Base-by-base conservation (phyloP, 345 rosid species). In the Acer campestre region DNA sequence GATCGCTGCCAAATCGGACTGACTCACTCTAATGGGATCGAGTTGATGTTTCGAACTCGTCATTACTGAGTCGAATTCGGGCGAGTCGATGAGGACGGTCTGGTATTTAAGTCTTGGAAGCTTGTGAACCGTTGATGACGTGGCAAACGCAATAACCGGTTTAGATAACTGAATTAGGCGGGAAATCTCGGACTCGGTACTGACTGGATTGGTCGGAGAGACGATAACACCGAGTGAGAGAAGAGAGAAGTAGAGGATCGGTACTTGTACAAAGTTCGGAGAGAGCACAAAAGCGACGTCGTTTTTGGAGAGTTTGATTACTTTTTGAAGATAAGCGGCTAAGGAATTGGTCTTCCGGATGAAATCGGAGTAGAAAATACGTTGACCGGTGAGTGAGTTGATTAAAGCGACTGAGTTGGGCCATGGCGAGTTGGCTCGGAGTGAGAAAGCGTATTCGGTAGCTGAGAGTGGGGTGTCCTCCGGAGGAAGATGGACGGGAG, bases 1-100 rank as follows among this genome's bases (percentile, higher is more conserved):
- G 66, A 85, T 82, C 44, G 82, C 84, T 1, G 86, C 86, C 74
- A 73, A 27, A 7, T 78, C 82, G 1, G 84, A 74, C 59, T 82
- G 88, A 18, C 25, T 74, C 40, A 77, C 83, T 4, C 29, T 62
- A 27, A 70, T 82, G 13, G 3, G 40, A 10, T 65, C 61, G 20
- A 46, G 8, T 23, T 68, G 18, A 9, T n/a, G 55, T 3, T 62
- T 68, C 10, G 78, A 48, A 11, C 31, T 69, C n/a, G 22, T 20
- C 31, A 62, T 75, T n/a, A 75, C 31, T 17, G 77, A 65, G 3
- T 80, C 73, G 68, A 75, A 77, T 64, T 69, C 86, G 5, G 67
- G 46, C 27, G 85, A 82, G 68, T 82, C 82, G 18, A 74, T 64
- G 38, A 71, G 72, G 69, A 82, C 62, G 17, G 80, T 61, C 4